These are phyloP conservation scores for Verticillium tricorpus DNA, from an alignment of 2,329 filamentous ascomycete genomes.

Conservation along the genomic window DNA sequence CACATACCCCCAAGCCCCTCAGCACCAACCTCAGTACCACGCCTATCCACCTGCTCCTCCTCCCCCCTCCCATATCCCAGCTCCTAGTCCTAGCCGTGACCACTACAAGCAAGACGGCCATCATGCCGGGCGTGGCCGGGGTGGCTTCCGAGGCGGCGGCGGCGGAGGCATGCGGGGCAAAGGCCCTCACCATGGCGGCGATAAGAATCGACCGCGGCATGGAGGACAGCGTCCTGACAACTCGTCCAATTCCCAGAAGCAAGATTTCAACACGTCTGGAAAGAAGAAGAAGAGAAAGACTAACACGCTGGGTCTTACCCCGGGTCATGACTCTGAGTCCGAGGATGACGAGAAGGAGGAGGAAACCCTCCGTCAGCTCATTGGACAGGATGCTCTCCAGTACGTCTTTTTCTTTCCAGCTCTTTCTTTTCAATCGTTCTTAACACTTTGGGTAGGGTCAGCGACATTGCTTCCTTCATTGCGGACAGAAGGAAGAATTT, in stretches of 20 bases:
- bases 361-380: conserved; percentile 54
- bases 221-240: conserved; percentile 8
- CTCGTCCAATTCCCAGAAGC: conserved; percentile 18
- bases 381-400: conserved; percentile 51
- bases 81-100: conserved; percentile 24
- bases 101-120: conserved; percentile 24
- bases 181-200: conserved; percentile 32
- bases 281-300: conserved; percentile 71
- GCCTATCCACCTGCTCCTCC: conserved; percentile 35
- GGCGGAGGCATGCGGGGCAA: conserved; percentile 20
- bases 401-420: conserved; percentile 28
- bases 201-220: conserved; percentile 25
- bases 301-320: conserved; percentile 68
- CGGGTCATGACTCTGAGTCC: conserved; percentile 57
- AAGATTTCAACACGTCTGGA: conserved; percentile 22
- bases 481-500: conserved; percentile 75
- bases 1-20: conserved; percentile 19
- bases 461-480: conserved; percentile 76
- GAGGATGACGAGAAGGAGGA: conserved; percentile 70
- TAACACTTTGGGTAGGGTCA: conserved; percentile 37
- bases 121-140: conserved; percentile 21
- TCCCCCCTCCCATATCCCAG: conserved; percentile 20
- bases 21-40: conserved; percentile 19
- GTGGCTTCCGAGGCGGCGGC: conserved; percentile 23
- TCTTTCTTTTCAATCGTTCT: not conserved